Base-by-base conservation (phyloP, 768 basidiomycete species). In the Trametes villosa region DNA sequence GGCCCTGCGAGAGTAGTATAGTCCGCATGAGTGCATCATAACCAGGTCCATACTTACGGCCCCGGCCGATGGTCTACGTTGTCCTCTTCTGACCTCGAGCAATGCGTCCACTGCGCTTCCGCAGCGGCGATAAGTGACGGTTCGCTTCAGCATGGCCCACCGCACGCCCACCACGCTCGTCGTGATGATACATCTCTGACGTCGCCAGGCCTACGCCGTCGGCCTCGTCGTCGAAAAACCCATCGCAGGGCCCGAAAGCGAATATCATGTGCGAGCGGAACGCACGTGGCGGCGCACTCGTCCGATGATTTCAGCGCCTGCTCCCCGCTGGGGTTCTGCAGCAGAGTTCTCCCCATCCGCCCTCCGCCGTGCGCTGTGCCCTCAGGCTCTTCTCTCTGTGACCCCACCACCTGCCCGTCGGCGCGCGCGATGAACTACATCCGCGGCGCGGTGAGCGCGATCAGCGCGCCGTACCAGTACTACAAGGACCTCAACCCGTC, bases 401-500 rank as follows among this genome's bases (percentile, higher is more conserved):
- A 18, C n/a, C n/a, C 52, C 33, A 13, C 15, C 30, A n/a, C 61
- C 26, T 24, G 34, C 57, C 12, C 57, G 41, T 34, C 62, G 38
- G 44, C 40, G 17, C 11, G 36, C 46, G 26, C 72, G 60, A 94
- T 94, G 92, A 92, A 94, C 78, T 94, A 94, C 75, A 77, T 94
- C 71, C 87, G 92, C 65, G 92, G 92, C 63, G 91, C 92, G 24
- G 87, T 93, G 72, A 89, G 78, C 70, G 90, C 89, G 41, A 91
- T 93, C 71, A 89, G 86, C 74, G 92, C 89, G 13, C 91, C 91
- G 15, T 92, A 92, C 72, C 89, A 91, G 62, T 94, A 94, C 78
- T 94, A 94, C 81, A 91, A 87, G 74, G 92, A 92, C 58, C 77
- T 87, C n/a, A 99, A 99, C 68, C 95, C 97, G 0, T 89, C 96